Conservation (phyloP, 2,329 filamentous ascomycete genomes). For the Clonostachys sp. region DNA sequence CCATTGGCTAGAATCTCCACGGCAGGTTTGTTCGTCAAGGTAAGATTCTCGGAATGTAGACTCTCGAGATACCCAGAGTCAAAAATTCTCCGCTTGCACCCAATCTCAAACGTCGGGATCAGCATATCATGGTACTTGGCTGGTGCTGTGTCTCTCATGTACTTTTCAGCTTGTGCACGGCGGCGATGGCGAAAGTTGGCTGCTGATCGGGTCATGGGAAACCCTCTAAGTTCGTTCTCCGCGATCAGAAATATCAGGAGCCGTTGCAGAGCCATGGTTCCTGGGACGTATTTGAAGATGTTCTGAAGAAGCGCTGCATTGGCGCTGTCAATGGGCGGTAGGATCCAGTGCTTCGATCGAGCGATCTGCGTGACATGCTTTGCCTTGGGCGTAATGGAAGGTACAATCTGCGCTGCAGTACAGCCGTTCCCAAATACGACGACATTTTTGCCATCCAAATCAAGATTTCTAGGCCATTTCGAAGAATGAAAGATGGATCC, state of each 20-base stretch:
- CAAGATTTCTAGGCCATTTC: constrained; percentile 44
- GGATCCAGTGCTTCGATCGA: constrained; percentile 35
- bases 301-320: no score
- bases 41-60: constrained; percentile 42
- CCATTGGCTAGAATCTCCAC: constrained; percentile 37
- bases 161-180: constrained; percentile 30
- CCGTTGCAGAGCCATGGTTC: constrained; percentile 29
- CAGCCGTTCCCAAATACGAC: constrained; percentile 51
- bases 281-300: constrained; percentile 10
- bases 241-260: constrained; percentile 33
- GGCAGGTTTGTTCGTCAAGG: constrained; percentile 40
- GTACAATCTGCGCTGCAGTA: constrained; percentile 48
- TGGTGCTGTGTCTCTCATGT: constrained; percentile 39
- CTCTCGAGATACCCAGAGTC: constrained; percentile 50
- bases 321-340: constrained; percentile 17
- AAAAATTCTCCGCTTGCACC: constrained; percentile 62
- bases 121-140: constrained; percentile 57
- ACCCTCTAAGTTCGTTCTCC: constrained; percentile 24
- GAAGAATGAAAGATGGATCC: constrained; percentile 51
- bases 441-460: constrained; percentile 40
- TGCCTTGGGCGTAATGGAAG: constrained; percentile 30
- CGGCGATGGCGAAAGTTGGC: constrained; percentile 25
- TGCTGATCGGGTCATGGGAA: constrained; percentile 30
- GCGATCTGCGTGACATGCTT: constrained; percentile 30
- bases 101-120: constrained; percentile 56